Conservation (phyloP, 2,329 filamentous ascomycete genomes). For the Myriosclerotinia scirpicola region DNA sequence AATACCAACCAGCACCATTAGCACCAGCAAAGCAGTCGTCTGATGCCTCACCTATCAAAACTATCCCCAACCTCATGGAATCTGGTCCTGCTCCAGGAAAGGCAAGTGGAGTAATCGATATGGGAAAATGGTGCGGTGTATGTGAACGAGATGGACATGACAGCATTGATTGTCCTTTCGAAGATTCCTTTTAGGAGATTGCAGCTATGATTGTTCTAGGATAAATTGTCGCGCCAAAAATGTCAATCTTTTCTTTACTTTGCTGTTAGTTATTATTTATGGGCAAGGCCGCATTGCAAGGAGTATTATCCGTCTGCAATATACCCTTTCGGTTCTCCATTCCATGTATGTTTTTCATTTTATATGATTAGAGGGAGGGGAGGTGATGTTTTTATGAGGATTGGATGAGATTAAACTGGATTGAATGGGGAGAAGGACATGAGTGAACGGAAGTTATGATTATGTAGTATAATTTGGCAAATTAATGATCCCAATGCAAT, state of each 20-base stretch:
- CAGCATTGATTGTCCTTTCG: slow-evolving; percentile 91
- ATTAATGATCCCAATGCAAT: slow-evolving; percentile 2
- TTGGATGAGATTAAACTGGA: not conserved
- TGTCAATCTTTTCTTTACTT: not conserved
- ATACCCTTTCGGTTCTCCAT: slow-evolving; percentile 18
- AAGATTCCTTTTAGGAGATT: slow-evolving; percentile 65
- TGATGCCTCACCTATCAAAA: slow-evolving; percentile 44
- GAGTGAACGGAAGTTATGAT: slow-evolving; percentile 11
- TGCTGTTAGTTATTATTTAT: slow-evolving; percentile 8
- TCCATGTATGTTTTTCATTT: slow-evolving; percentile 5
- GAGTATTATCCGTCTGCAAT: slow-evolving; percentile 12
- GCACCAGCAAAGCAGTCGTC: slow-evolving; percentile 51
- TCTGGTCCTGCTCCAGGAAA: slow-evolving; percentile 73
- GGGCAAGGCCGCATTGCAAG: slow-evolving; percentile 16
- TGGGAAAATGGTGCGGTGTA: slow-evolving; percentile 92
- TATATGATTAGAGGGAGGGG: not conserved
- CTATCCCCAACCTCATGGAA: slow-evolving; percentile 62
- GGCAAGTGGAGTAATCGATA: slow-evolving; percentile 74
- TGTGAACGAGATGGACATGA: slow-evolving; percentile 97
- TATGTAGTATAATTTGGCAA: slow-evolving; percentile 13
- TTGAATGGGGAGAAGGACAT: slow-evolving; percentile 26
- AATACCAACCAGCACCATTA: slow-evolving; percentile 55
- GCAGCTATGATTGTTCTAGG: not conserved
- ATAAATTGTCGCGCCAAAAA: not conserved
- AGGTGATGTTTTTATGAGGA: slow-evolving; percentile 10